These are phyloP conservation scores for Gymnopilus junonius DNA, from an alignment of 768 basidiomycete genomes.

Conservation along the genomic window DNA sequence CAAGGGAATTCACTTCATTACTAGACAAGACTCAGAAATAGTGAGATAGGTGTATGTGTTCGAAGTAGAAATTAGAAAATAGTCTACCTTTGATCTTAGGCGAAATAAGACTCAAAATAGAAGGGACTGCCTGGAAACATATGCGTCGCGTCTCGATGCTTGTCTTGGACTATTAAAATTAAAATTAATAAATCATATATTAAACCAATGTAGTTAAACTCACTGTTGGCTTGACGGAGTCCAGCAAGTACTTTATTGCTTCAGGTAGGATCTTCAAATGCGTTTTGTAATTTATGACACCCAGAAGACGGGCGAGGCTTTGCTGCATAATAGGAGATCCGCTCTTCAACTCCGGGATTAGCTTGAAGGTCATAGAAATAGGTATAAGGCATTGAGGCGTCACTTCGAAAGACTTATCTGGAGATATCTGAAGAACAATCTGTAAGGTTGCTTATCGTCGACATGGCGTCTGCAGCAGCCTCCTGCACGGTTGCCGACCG, in stretches of 20 bases:
- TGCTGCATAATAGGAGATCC: constrained; percentile 66
- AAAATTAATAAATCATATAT: not conserved
- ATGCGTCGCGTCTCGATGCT: constrained; percentile 45
- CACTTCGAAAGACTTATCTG: constrained; percentile 64
- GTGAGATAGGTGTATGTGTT: constrained; percentile 14
- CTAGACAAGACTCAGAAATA: constrained; percentile 50
- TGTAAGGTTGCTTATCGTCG: constrained; percentile 65
- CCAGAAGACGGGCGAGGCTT: constrained; percentile 72
- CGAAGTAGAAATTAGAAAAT: constrained; percentile 17
- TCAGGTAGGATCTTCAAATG: constrained; percentile 57
- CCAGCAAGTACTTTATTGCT: constrained; percentile 62
- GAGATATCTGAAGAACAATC: constrained; percentile 66
- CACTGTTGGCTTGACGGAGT: constrained; percentile 60
- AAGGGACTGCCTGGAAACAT: constrained; percentile 50
- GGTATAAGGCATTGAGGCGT: constrained; percentile 10
- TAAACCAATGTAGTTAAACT: constrained; percentile 23
- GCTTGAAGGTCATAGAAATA: constrained; percentile 41
- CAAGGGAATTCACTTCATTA: constrained; percentile 48
- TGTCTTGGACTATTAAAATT: constrained; percentile 29
- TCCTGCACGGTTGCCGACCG: constrained; percentile 69
- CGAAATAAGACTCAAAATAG: constrained; percentile 49
- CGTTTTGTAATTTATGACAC: constrained; percentile 65
- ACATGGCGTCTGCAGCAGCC: constrained; percentile 73
- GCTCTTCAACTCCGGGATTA: constrained; percentile 63
- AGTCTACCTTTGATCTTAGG: constrained; percentile 51